These are phyloP conservation scores for Hymenotorrendiella dingleyae DNA, from an alignment of 2,329 filamentous ascomycete genomes.

Conservation along the genomic window DNA sequence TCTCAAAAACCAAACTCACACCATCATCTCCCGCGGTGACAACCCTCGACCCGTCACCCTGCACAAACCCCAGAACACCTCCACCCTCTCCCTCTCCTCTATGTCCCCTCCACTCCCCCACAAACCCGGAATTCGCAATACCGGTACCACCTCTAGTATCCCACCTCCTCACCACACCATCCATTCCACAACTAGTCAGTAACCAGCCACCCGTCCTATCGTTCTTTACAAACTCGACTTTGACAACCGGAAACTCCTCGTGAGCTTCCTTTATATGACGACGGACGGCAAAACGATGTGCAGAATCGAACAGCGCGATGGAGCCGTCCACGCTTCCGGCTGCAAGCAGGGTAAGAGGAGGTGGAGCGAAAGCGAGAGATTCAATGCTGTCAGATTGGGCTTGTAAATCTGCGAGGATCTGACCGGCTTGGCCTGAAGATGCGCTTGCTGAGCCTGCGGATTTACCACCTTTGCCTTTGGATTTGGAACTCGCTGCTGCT, in stretches of 20 bases:
- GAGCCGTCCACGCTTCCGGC: slow-evolving; percentile 66
- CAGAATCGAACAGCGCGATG: slow-evolving; percentile 82
- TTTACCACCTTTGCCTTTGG: slow-evolving; percentile 31
- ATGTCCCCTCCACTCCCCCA: slow-evolving; percentile 89
- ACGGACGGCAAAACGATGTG: slow-evolving; percentile 80
- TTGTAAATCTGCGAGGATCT: slow-evolving; percentile 77
- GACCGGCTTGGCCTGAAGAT: slow-evolving; percentile 49
- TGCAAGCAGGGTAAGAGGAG: slow-evolving; percentile 49
- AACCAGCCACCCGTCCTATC: slow-evolving; percentile 52
- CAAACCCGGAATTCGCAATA: slow-evolving; percentile 61
- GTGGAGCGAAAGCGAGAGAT: slow-evolving; percentile 60
- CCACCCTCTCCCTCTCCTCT: slow-evolving; percentile 78
- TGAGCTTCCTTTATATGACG: slow-evolving; percentile 77
- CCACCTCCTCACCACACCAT: slow-evolving; percentile 87
- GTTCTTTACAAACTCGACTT: slow-evolving; percentile 75
- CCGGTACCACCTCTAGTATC: slow-evolving; percentile 66
- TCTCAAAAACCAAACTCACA: slow-evolving; percentile 61
- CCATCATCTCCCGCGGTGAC: slow-evolving; percentile 90
- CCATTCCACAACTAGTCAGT: slow-evolving; percentile 84
- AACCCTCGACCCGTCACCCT: slow-evolving; percentile 69
- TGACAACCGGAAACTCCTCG: slow-evolving; percentile 84
- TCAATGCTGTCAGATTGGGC: slow-evolving; percentile 77
- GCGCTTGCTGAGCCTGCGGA: slow-evolving; percentile 34
- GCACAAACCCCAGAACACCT: slow-evolving; percentile 86
- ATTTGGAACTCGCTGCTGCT: slow-evolving; percentile 20